Evolutionary conservation across 768 basidiomycete species (phyloP).

Genomic region (Mycena floridula): DNA sequence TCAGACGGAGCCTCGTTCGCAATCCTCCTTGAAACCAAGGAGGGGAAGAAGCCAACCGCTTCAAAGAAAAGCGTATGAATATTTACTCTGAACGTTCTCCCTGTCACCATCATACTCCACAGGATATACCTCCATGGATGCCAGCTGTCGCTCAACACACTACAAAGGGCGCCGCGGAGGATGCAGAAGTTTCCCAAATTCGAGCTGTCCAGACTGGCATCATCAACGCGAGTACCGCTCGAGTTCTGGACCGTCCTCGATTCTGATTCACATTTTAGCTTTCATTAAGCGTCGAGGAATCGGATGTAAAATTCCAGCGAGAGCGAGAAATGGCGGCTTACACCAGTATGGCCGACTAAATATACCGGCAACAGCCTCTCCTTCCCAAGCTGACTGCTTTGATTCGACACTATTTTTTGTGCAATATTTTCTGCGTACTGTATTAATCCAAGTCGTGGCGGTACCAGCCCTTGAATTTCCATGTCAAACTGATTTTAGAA

Average conservation of each 20-base stretch:
- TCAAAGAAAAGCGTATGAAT: constrained; percentile 36
- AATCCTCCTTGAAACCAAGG: constrained; percentile 75
- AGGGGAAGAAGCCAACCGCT: constrained; percentile 51
- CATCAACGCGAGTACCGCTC: constrained; percentile 61
- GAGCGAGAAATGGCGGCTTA: constrained; percentile 9
- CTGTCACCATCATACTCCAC: background rate
- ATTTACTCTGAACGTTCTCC: background rate
- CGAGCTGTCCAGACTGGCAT: constrained; percentile 81
- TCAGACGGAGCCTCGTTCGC: constrained; percentile 74
- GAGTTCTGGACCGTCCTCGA: background rate
- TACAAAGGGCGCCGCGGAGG: constrained; percentile 55
- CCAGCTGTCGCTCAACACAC: constrained; percentile 68
- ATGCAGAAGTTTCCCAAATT: constrained; percentile 68
- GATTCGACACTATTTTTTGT: no score
- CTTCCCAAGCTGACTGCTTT: no score
- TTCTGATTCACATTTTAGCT: constrained; percentile 32
- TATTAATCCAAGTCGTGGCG: no score
- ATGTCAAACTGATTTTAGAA: no score
- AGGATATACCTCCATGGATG: constrained; percentile 77
- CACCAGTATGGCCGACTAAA: no score
- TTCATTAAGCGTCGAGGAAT: constrained; percentile 76
- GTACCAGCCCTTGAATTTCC: no score
- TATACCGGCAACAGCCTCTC: no score
- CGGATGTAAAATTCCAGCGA: constrained; percentile 55
- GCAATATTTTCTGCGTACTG: no score